Base-by-base conservation (phyloP, 257 asterid genomes). In the Nicotiana benthamiana region DNA sequence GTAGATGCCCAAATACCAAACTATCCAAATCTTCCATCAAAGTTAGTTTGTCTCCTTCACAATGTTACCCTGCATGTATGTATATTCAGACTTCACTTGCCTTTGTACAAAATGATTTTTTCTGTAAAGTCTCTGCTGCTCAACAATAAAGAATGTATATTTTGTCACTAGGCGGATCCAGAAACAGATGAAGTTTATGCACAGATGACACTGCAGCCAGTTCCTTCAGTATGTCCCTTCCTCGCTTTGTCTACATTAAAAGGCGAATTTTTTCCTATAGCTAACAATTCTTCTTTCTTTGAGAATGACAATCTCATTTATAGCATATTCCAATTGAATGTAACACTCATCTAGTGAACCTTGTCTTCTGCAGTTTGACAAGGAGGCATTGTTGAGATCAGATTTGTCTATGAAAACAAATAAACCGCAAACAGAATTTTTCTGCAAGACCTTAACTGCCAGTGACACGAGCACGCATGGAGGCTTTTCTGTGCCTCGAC, bases 401-500 rank as follows among this genome's bases (percentile, higher is more conserved):
- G 99, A 94, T 83, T 80, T 96, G 76, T 95, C 93, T 76, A 93
- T 92, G 74, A 92, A 94, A 94, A 91, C 87, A 77, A 96, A 75
- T 85, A 91, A 91, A 70, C 97, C 91, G 85, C 99, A 97, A 52
- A 20, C 97, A 6, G 99, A 96, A 34, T 96, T 96, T 82, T 96
- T 96, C 90, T 96, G 98, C 86, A 96, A 96, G 86, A 96, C 96
- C 83, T 92, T 96, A 40, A 96, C 99, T 5, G 98, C 97, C 46
- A 96, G 99, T 85, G 99, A 96, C 82, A 96, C 99, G 6, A 96
- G 99, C 90, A 96, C 99, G 53, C 99, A 96, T 52, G 98, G 99
- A n/a, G 99, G 99, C 18, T 96, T 96, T 80, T 96, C 99, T 3
- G 99, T 96, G 54, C 99, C 99, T 75, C 98, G 99, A 60, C 88